Evolutionary conservation across 768 basidiomycete species (phyloP), one percentile per base, ranked within the genome.

Genomic region (Boletales sp.): DNA sequence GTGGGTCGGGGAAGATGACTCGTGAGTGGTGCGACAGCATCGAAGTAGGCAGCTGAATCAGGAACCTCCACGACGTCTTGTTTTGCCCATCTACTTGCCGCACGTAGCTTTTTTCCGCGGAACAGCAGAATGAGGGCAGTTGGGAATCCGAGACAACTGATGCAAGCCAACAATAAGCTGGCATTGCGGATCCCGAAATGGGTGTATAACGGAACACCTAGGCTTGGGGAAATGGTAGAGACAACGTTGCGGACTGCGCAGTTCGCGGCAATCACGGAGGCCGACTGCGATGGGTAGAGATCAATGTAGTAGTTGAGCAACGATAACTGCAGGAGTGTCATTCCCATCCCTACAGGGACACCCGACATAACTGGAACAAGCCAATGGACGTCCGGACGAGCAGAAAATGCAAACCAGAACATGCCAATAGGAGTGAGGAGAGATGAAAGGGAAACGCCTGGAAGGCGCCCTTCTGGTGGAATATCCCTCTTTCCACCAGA

Each of bases 261-360:
- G 29, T 64, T 62, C 14, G 60, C 62, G 7, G 63, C 60, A n/a
- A 65, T 51, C 32, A 63, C 64, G 5, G 64, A 65, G 7, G 64
- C 64, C 0, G 64, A 66, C 19, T 56, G 61, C n/a, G 61, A 57
- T 14, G 64, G 64, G 37, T 65, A 65, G 8, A 65, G 63, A 36
- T 65, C 64, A 37, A 65, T 61, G 53, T 65, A 65, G 40, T 65
- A 65, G 35, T 65, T 65, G 48, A 61, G 46, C 39, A 65, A 24
- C 8, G 59, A 63, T 21, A 65, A 57, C 39, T 65, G 64, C 24
- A 65, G 42, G 3, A 63, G 48, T 30, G 64, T 65, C 63, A 65
- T 63, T 10, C 64, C 64, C 40, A 65, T 58, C 12, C 64, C 64
- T 4, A 65, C 44, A 1, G 64, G 64, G 27, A 65, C 48, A 4